Evolutionary conservation across 352 stramenopile genomes (phyloP).

Genomic region (Phytopythium delawarense): DNA sequence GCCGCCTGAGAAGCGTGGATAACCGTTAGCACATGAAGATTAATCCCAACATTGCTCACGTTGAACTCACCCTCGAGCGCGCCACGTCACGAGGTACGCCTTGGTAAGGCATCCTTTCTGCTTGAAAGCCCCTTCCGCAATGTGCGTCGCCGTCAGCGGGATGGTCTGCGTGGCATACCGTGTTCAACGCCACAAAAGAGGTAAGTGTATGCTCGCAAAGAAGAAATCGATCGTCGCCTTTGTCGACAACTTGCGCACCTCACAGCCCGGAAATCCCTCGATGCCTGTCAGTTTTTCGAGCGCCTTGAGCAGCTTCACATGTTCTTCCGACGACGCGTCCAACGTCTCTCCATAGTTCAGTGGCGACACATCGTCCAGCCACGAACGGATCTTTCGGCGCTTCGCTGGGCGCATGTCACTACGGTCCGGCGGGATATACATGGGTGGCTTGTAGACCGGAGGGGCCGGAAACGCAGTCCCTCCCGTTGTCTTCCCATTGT

Average conservation of each 20-base stretch:
- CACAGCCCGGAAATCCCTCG: conserved; percentile 79
- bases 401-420: conserved; percentile 58
- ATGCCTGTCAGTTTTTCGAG: conserved; percentile 67
- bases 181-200: conserved; percentile 5
- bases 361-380: conserved; percentile 73
- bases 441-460: conserved; percentile 65
- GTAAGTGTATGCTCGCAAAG: not conserved
- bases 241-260: conserved; percentile 31
- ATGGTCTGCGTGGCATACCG: conserved; percentile 50
- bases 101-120: conserved; percentile 73
- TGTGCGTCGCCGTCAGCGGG: conserved; percentile 79
- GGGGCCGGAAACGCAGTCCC: conserved; percentile 19
- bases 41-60: not conserved
- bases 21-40: too few relatives aligned
- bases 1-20: conserved; percentile 31
- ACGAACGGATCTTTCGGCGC: conserved; percentile 84
- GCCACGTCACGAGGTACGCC: conserved; percentile 82
- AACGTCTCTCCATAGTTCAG: conserved; percentile 61
- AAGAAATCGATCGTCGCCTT: not conserved
- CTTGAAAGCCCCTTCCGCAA: conserved; percentile 65
- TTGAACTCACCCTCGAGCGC: conserved; percentile 61
- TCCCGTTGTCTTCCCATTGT: conserved; percentile 21
- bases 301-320: conserved; percentile 41
- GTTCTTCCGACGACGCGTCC: conserved; percentile 55
- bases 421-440: conserved; percentile 65